Base-by-base conservation (phyloP, 2,329 filamentous ascomycete species). In the Alternaria rosae region DNA sequence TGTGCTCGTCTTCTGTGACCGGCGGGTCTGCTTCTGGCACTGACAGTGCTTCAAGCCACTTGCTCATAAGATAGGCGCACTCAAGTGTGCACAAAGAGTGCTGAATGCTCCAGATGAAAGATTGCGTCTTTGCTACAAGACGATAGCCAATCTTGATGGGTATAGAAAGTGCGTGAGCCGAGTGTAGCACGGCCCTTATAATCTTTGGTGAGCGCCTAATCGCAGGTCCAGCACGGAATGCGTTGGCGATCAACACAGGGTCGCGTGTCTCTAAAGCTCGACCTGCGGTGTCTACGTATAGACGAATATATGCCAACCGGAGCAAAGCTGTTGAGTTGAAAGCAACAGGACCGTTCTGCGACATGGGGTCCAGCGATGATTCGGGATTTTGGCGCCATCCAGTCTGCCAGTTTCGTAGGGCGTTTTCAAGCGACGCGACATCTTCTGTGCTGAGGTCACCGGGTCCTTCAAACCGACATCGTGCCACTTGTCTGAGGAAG, bases 121-220 rank as follows among this genome's bases (percentile, higher is more conserved):
- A 76, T 44, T 81, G 79, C 1, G 77, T 80, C 52, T 75, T 78
- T 10, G 79, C 78, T 0, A 81, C 77, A 1, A 80, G 70, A n/a
- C 76, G 68, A 59, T 80, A 78, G 11, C 79, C 79, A 53, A 80
- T 79, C 67, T 89, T 89, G 61, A 90, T 87, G 23, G 89, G 80
- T 81, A 91, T 88, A 4, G 88, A 89, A 35, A 92, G 79, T 0
- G 89, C 89, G 71, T 91, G 89, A 26, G 89, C 87, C 1, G 88
- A 87, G 69, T 92, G 89, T 26, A 90, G 84, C 0, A 91, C 85
- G 1, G 89, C 89, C 47, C 88, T 82, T 32, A 87, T 88, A 23
- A 91, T 82, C 30, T 87, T 85, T 20, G 85, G 80, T 55, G 85
- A 89, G 54, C 89, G 84, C 20, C 86, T 82, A 11, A 90, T 83